These are phyloP conservation scores for Corchorus olitorius DNA, from an alignment of 345 rosid genomes.

Conservation along the genomic window DNA sequence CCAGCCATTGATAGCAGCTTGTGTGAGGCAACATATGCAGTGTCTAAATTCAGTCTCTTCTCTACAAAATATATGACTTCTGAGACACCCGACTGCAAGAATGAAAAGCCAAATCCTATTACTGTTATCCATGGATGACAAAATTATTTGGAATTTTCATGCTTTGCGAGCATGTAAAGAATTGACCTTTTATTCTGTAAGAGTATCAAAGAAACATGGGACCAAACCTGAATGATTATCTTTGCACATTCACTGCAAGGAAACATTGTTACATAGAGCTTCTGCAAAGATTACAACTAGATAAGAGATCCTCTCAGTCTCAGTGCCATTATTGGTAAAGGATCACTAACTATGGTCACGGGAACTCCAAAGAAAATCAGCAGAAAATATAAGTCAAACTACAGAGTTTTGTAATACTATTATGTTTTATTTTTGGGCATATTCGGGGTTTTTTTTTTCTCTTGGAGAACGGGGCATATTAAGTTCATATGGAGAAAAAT, in stretches of 20 bases:
- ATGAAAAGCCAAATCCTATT: conserved; percentile 10
- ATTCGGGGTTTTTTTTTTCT: too few species aligned
- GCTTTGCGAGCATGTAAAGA: not conserved
- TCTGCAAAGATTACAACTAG: conserved; percentile 53
- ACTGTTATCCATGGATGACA: not conserved
- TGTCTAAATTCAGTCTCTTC: conserved; percentile 58
- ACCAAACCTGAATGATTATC: conserved; percentile 86
- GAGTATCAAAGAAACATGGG: conserved; percentile 1
- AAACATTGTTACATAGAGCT: conserved; percentile 96
- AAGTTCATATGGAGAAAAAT: not conserved
- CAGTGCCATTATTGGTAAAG: conserved; percentile 1
- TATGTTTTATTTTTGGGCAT: not conserved
- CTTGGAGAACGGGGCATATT: not conserved
- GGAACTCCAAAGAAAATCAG: not conserved
- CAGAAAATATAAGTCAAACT: not conserved
- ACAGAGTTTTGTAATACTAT: too few species aligned
- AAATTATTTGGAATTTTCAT: not conserved
- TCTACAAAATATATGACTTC: conserved; percentile 85
- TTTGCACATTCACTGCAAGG: conserved; percentile 99
- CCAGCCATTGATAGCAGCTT: conserved; percentile 86
- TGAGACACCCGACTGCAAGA: conserved; percentile 79
- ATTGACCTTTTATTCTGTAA: not conserved
- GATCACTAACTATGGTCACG: not conserved
- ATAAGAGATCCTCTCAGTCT: conserved; percentile 8
- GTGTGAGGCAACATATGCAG: conserved; percentile 73